Evolutionary conservation across 768 basidiomycete species (phyloP).

Genomic region (Tephrocybe sp.): DNA sequence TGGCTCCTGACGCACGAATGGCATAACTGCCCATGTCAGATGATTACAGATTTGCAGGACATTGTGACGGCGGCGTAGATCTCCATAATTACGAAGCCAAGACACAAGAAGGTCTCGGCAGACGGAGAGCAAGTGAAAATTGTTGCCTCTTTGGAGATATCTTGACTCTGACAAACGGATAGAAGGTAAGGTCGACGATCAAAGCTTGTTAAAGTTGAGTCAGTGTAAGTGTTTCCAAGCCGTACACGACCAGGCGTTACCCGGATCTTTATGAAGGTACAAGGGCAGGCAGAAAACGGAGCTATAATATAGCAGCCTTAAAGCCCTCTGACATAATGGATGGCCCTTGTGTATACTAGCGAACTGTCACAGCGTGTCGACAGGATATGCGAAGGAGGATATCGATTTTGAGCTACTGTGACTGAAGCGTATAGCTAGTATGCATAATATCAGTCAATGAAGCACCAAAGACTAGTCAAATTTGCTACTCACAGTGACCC

Average conservation of each 20-base stretch:
- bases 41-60: constrained; percentile 4
- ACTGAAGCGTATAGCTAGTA: too few species aligned
- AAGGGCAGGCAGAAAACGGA: neutral
- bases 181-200: neutral
- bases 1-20: constrained; percentile 9
- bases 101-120: too few species aligned
- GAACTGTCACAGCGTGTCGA: too few species aligned
- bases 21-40: constrained; percentile 7
- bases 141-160: neutral
- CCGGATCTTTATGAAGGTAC: constrained; percentile 6
- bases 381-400: too few species aligned
- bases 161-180: too few species aligned
- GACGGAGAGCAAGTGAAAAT: too few species aligned
- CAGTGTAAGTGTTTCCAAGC: neutral
- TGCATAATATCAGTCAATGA: too few species aligned
- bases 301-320: constrained; percentile 8
- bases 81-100: neutral
- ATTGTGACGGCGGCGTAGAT: neutral
- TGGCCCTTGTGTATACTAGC: neutral
- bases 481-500: too few species aligned
- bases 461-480: too few species aligned
- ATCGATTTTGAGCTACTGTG: too few species aligned
- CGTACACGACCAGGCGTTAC: neutral
- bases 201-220: too few species aligned
- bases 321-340: constrained; percentile 2